Base-by-base conservation (phyloP, 1,284 basidiomycete genomes). In the Heterobasidion parviporum region DNA sequence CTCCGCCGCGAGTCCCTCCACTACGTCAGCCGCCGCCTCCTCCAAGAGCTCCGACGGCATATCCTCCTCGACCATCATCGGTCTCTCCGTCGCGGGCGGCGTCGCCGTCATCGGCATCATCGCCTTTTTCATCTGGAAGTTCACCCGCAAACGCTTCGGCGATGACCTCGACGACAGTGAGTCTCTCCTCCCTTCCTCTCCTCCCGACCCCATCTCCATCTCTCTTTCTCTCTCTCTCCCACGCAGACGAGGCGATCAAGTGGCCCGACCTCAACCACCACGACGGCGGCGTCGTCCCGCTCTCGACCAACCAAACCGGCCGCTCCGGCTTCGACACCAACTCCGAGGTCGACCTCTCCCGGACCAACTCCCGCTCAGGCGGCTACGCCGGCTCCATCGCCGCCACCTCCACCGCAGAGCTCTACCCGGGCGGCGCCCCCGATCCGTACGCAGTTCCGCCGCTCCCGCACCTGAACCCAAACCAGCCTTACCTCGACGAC, bases 361-460 rank as follows among this genome's bases (percentile, higher is more conserved):
- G 83, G 50, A 71, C 78, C 14, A 66, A 65, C 52, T 67, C 68
- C 44, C 70, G 71, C 55, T 63, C 66, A 20, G 66, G 67, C 52
- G 68, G 68, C 46, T 72, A 76, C 32, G 74, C 78, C 0, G 65
- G 70, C 18, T 78, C 78, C 14, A 67, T 76, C 6, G 71, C 69
- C 2, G 68, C 81, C 1, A 71, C 71, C n/a, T 79, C 78, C 12
- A 81, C 81, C 44, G 78, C 80, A 36, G 78, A 75, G 35, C 62
- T 72, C 51, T 69, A 75, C 50, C 70, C 76, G 45, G 68, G 64
- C 52, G 58, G 64, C 16, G 68, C 68, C 18, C n/a, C 26, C 49
- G 88, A 91, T 63, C 88, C 89, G 3, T 91, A 91, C 67, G 87
- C 88, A 12, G 83, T 90, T 1, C 88, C 88, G 5, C 87, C 88